Evolutionary conservation across 495 filamentous ascomycete species (phyloP).

Genomic region (Daldinia grandis): DNA sequence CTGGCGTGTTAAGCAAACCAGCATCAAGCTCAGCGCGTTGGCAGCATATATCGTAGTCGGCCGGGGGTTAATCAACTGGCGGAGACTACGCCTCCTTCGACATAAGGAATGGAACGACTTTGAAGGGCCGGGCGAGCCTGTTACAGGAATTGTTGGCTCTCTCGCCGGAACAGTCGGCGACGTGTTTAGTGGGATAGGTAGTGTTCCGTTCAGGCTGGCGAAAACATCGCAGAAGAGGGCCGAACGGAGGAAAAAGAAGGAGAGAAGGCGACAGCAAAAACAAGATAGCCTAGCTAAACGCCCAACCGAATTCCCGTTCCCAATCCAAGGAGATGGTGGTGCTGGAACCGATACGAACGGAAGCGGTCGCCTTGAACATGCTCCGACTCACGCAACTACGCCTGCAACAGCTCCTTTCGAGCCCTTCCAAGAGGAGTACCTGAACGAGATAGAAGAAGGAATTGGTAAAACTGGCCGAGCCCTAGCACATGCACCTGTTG

Average conservation of each 20-base stretch:
- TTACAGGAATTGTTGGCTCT: constrained; percentile 69
- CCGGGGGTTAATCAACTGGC: constrained; percentile 66
- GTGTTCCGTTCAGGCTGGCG: constrained; percentile 64
- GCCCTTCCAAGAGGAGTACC: constrained; percentile 44
- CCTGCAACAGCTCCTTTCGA: constrained; percentile 26
- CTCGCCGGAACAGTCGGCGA: constrained; percentile 62
- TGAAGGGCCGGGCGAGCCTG: constrained; percentile 76
- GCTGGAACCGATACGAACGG: constrained; percentile 49
- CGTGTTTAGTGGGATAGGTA: constrained; percentile 64
- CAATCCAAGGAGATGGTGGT: constrained; percentile 29
- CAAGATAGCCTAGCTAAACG: constrained; percentile 14
- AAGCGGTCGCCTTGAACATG: constrained; percentile 9
- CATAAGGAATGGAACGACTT: constrained; percentile 84
- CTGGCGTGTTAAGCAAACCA: constrained; percentile 70
- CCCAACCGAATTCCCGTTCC: constrained; percentile 40
- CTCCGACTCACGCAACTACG: constrained; percentile 10
- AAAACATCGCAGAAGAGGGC: constrained; percentile 59
- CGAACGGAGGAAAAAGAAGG: constrained; percentile 54
- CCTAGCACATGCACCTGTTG: constrained; percentile 65
- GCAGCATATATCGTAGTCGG: constrained; percentile 72
- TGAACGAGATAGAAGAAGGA: constrained; percentile 56
- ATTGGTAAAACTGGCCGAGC: constrained; percentile 57
- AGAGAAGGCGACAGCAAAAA: constrained; percentile 30
- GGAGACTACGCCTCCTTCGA: constrained; percentile 69
- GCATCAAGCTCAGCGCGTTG: constrained; percentile 66